phyloP scores from a whole-genome alignment of 768 basidiomycete species.

The Fistulinella prunicolor region DNA sequence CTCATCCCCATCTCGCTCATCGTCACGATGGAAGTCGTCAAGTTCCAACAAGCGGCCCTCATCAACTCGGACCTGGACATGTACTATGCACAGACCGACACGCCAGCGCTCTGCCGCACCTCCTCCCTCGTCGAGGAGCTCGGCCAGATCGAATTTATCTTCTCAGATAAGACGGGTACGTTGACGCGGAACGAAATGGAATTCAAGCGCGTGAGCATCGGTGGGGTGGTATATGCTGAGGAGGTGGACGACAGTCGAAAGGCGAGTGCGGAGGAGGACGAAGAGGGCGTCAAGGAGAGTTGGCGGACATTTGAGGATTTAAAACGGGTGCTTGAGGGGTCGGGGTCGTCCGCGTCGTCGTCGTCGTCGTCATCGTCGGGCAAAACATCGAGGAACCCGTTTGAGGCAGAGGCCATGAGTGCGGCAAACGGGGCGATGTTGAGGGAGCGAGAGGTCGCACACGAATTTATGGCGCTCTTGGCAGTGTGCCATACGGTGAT shows the following conservation, averaged over 20 bases:
- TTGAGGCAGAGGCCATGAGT: constrained; percentile 38
- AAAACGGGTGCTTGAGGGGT: constrained; percentile 48
- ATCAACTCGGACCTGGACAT: constrained; percentile 99
- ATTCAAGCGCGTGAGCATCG: constrained; percentile 86
- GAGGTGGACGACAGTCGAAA: constrained; percentile 83
- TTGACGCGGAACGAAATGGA: constrained; percentile 99
- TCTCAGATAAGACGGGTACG: constrained; percentile 94
- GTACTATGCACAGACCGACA: constrained; percentile 95
- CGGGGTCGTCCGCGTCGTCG: neutral
- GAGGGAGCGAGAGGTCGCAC: constrained; percentile 50
- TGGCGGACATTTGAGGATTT: constrained; percentile 84
- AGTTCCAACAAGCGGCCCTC: constrained; percentile 94
- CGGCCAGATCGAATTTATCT: constrained; percentile 96
- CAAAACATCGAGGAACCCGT: constrained; percentile 48
- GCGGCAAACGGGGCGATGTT: neutral
- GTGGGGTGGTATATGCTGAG: constrained; percentile 86
- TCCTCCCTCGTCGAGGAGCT: constrained; percentile 98
- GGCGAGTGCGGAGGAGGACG: constrained; percentile 47
- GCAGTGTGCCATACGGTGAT: constrained; percentile 99
- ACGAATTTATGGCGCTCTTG: constrained; percentile 77
- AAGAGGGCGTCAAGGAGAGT: constrained; percentile 43
- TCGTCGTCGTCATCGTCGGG: constrained; percentile 3
- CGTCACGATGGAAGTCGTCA: constrained; percentile 99
- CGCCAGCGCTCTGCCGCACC: constrained; percentile 95
- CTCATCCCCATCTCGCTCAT: constrained; percentile 98